Evolutionary conservation across 805 yeast species (phyloP).

Genomic region (Ogataea methanolica): DNA sequence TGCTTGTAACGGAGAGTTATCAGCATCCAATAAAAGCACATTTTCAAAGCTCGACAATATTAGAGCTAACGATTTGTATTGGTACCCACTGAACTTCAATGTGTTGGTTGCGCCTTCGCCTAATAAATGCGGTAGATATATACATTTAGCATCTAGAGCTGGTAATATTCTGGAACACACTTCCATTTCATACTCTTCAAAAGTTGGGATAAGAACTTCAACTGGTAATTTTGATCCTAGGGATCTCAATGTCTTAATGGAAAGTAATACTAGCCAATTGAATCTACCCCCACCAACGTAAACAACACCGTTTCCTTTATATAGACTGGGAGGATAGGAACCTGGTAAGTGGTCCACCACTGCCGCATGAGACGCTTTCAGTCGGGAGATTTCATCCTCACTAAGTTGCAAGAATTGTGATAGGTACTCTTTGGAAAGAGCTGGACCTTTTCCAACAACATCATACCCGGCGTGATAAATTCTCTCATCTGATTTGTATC

Average conservation of each 20-base stretch:
- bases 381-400: constrained; percentile 36
- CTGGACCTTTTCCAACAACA: constrained; percentile 30
- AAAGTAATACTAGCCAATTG: constrained; percentile 62
- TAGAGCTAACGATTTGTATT: constrained; percentile 61
- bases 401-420: constrained; percentile 43
- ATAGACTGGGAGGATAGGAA: constrained; percentile 39
- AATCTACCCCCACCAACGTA: constrained; percentile 77
- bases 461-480: constrained; percentile 55
- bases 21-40: constrained; percentile 66
- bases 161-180: constrained; percentile 62
- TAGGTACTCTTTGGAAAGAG: constrained; percentile 51
- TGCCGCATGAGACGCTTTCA: constrained; percentile 43
- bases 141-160: constrained; percentile 56
- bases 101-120: constrained; percentile 44
- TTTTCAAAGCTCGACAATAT: constrained; percentile 66
- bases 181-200: constrained; percentile 64
- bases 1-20: constrained; percentile 60
- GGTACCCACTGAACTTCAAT: constrained; percentile 53
- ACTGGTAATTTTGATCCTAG: constrained; percentile 67
- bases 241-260: constrained; percentile 57
- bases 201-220: constrained; percentile 73
- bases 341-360: constrained; percentile 45
- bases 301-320: constrained; percentile 54
- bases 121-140: constrained; percentile 51
- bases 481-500: constrained; percentile 41